Percentiles rank a stretch among this genome's conserved stretches.
Conservation (phyloP, 257 asterid genomes). For the Solanum virginianum region DNA sequence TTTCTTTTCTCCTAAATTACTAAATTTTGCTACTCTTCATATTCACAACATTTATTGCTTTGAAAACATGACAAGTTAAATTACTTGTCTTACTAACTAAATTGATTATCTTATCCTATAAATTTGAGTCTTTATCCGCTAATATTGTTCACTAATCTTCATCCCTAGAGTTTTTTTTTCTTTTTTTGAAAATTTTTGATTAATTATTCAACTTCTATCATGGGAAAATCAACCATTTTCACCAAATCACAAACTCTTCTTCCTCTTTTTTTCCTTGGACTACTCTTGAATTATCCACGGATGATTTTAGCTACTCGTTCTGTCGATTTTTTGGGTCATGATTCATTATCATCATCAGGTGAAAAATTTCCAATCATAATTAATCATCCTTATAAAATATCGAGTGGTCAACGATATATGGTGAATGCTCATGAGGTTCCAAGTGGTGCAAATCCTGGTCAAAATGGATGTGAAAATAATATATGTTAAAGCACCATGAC, state of each 20-base stretch:
- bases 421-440: not conserved
- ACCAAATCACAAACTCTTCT: not conserved
- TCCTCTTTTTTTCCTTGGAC: not conserved
- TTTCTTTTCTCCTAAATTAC: not conserved
- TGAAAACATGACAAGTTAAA: not conserved
- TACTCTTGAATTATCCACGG: not conserved
- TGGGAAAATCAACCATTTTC: not conserved
- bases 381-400: not conserved
- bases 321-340: not conserved
- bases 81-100: not conserved
- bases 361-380: not conserved
- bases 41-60: not conserved
- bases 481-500: not conserved
- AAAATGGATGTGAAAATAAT: not conserved
- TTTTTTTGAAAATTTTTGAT: not conserved
- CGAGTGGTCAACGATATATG: not conserved
- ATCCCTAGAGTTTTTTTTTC: not conserved
- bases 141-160: not conserved
- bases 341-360: not conserved
- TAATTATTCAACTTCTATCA: not conserved
- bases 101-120: not conserved
- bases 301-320: not conserved
- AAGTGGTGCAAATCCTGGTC: not conserved
- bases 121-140: not conserved
- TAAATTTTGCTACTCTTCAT: too few species aligned